Percentiles rank a stretch among this genome's conserved stretches.
These are phyloP conservation scores for Phytopythium aichiense DNA, from an alignment of 352 stramenopile species.

Conservation along the genomic window DNA sequence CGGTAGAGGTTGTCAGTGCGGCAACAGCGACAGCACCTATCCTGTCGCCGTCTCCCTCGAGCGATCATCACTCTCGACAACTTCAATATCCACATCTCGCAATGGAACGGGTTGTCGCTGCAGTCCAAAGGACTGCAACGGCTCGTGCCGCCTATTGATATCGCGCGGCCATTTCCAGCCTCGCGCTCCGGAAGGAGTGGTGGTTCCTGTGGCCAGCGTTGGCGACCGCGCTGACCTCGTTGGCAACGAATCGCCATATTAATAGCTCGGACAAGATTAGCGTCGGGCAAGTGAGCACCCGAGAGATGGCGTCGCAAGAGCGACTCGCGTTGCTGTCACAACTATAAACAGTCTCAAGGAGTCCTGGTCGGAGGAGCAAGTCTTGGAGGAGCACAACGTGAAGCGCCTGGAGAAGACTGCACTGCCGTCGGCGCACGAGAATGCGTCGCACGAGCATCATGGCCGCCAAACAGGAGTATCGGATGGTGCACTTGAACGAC, in stretches of 20 bases:
- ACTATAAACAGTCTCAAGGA: background rate
- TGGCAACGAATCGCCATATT: background rate
- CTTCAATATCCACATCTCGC: background rate
- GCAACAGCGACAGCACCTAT: no score
- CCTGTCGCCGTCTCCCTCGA: no score
- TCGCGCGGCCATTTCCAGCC: background rate
- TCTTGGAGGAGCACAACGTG: background rate
- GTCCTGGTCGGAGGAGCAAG: no score
- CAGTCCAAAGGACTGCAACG: background rate
- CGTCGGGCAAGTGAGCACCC: background rate
- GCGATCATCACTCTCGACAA: background rate
- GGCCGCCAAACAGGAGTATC: constrained; percentile 32
- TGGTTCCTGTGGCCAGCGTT: background rate
- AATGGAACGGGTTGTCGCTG: no score
- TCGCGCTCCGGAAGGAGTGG: no score
- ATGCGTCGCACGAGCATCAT: constrained; percentile 1
- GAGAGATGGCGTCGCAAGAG: background rate
- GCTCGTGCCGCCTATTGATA: background rate
- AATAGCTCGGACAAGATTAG: constrained; percentile 1
- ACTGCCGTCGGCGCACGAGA: background rate
- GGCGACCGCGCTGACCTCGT: background rate
- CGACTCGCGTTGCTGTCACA: background rate
- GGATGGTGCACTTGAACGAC: constrained; percentile 61
- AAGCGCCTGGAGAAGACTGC: background rate
- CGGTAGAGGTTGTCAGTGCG: no score